A percentile compares a stretch with the other conserved stretches of the same genome.
Evolutionary conservation across 2,329 filamentous ascomycete species (phyloP).

Genomic region (Paecilomyces dactylethromorphus): DNA sequence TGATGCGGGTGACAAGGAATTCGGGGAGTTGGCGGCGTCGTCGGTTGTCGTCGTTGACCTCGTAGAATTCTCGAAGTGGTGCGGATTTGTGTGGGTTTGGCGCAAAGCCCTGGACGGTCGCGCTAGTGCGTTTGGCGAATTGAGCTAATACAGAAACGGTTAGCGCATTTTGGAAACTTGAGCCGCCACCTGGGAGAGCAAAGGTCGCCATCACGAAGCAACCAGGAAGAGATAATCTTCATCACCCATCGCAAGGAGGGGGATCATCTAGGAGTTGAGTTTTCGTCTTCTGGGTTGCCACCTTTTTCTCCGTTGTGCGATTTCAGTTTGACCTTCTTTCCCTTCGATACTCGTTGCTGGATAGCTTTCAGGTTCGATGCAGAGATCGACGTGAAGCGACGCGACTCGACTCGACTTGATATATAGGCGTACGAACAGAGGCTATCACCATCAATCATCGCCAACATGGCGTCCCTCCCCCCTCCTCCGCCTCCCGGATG

Average conservation of each 20-base stretch:
- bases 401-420: constrained; percentile 25
- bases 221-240: neutral
- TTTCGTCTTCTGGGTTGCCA: constrained; percentile 11
- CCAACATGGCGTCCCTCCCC: constrained; percentile 53
- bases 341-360: constrained; percentile 8
- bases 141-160: constrained; percentile 20
- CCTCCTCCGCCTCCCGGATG: constrained; percentile 65
- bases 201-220: constrained; percentile 4
- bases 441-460: constrained; percentile 15
- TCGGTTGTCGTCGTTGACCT: constrained; percentile 37
- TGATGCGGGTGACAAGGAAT: constrained; percentile 27
- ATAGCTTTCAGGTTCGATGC: constrained; percentile 12
- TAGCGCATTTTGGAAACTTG: constrained; percentile 13
- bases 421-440: constrained; percentile 7
- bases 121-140: constrained; percentile 35
- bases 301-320: constrained; percentile 5
- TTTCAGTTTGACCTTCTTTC: neutral
- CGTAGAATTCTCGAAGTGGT: constrained; percentile 33
- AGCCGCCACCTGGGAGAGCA: constrained; percentile 27
- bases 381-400: constrained; percentile 15
- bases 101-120: constrained; percentile 24
- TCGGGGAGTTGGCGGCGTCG: constrained; percentile 36
- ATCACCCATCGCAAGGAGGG: constrained; percentile 20
- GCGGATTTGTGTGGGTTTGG: constrained; percentile 40
- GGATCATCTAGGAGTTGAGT: constrained; percentile 15